Percentiles rank a stretch among this genome's conserved stretches.
phyloP scores from a whole-genome alignment of 768 basidiomycete genomes.

The Trametes elegans region DNA sequence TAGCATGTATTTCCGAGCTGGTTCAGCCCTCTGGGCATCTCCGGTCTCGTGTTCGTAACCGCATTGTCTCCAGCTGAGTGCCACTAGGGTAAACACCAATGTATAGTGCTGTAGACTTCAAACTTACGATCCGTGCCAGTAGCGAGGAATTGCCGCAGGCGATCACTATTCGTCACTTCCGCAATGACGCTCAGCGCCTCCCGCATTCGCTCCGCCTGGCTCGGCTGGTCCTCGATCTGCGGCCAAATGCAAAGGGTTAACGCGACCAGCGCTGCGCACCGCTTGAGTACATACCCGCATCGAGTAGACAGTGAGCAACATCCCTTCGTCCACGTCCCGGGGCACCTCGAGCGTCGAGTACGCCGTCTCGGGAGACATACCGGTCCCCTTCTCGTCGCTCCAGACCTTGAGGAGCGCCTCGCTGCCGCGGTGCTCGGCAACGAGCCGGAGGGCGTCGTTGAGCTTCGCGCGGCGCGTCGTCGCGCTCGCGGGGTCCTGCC shows the following conservation, averaged over 20 bases:
- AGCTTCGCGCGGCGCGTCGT: slow-evolving; percentile 48
- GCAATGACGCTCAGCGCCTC: slow-evolving; percentile 75
- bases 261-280: neutral
- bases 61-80: slow-evolving; percentile 62
- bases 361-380: slow-evolving; percentile 69
- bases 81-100: neutral
- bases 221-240: slow-evolving; percentile 71
- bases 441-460: slow-evolving; percentile 65
- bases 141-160: slow-evolving; percentile 60
- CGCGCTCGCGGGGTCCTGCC: slow-evolving; percentile 46
- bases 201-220: slow-evolving; percentile 64
- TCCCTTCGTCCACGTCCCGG: slow-evolving; percentile 70
- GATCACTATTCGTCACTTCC: slow-evolving; percentile 69
- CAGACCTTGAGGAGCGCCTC: slow-evolving; percentile 45
- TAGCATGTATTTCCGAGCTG: slow-evolving; percentile 91
- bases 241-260: slow-evolving; percentile 5
- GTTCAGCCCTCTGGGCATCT: slow-evolving; percentile 82
- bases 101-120: neutral
- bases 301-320: slow-evolving; percentile 68
- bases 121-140: slow-evolving; percentile 76
- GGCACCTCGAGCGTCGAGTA: slow-evolving; percentile 71
- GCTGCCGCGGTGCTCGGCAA: slow-evolving; percentile 65
- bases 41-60: slow-evolving; percentile 46
- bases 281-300: slow-evolving; percentile 54
- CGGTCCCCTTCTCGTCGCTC: slow-evolving; percentile 51